phyloP scores from a whole-genome alignment of 169 alveolate genomes.

The Sarcocystis neurona region DNA sequence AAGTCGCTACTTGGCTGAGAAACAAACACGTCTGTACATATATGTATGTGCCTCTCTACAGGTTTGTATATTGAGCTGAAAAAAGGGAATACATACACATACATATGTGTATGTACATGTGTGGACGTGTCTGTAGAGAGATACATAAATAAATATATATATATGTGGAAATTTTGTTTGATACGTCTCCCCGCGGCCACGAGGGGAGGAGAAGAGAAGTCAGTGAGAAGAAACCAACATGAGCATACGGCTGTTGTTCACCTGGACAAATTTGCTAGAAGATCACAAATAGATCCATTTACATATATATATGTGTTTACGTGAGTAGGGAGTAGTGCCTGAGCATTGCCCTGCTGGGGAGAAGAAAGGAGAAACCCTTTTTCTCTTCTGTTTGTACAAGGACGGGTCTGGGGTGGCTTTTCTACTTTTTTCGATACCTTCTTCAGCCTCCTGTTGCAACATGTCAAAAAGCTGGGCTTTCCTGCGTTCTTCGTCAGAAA shows the following conservation, averaged over 20 bases:
- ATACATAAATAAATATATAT: background rate
- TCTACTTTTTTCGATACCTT: background rate
- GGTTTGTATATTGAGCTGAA: too few relatives aligned
- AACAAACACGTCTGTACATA: too few relatives aligned
- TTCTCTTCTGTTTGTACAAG: background rate
- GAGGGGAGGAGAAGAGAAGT: too few relatives aligned
- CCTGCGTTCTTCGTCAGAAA: background rate
- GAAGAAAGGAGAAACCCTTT: background rate
- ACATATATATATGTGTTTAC: background rate
- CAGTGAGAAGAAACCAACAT: too few relatives aligned
- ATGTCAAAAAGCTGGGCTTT: background rate
- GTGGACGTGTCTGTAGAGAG: too few relatives aligned
- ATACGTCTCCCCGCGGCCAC: too few relatives aligned
- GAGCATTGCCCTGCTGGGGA: background rate
- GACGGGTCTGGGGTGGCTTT: background rate
- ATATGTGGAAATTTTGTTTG: background rate
- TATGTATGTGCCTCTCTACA: too few relatives aligned
- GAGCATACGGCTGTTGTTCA: too few relatives aligned
- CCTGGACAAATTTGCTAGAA: too few relatives aligned
- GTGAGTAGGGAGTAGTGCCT: background rate
- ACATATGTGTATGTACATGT: too few relatives aligned
- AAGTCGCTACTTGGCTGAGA: too few relatives aligned
- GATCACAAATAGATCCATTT: background rate
- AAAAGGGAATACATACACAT: too few relatives aligned
- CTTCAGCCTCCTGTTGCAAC: background rate